Base-by-base conservation (phyloP, 1,284 basidiomycete species). In the Ganoderma boninense region DNA sequence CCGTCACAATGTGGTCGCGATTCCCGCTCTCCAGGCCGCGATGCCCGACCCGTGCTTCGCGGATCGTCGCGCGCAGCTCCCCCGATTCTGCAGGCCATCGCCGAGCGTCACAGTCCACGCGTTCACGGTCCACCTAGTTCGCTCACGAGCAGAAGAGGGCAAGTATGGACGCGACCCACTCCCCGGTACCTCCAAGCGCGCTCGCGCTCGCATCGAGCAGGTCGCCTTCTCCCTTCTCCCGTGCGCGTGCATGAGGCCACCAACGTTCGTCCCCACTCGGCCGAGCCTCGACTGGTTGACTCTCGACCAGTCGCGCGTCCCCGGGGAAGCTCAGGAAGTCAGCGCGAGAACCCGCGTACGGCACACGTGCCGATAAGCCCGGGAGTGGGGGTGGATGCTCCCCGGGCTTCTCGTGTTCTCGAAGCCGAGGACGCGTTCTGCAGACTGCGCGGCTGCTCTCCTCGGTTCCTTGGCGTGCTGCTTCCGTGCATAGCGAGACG, bases 361-460 rank as follows among this genome's bases (percentile, higher is more conserved):
- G 49, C 23, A 35, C 57, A 60, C 57, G 57, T 60, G 57, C 35
- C 57, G 57, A 60, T 29, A 16, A 60, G 32, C 35, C 57, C 35
- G 35, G 57, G 35, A 35, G 14, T 8, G 29, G 29, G 29, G 29
- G 29, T 32, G 29, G 29, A 32, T 32, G 29, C 29, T 10, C 54
- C 54, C 49, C 23, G 23, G 49, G 3, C 49, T 52, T 57, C 56
- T 57, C 35, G 20, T 4, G 8, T 60, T 60, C 57, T 60, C n/a
- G 57, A 35, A 60, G 35, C 40, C 29, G 11, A 26, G 13, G 38
- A 20, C 35, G 57, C 57, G 57, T 60, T 60, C 57, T 35, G 29
- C 4, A 4, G 29, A 32, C 29, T 32, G 10, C 23, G 57, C 32
- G 57, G 57, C 35, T 2, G 20, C 57, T 20, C 20, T 60, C 57